Conservation (phyloP, 1,139 yeast species). For the Blastobotrys arbuscula region DNA sequence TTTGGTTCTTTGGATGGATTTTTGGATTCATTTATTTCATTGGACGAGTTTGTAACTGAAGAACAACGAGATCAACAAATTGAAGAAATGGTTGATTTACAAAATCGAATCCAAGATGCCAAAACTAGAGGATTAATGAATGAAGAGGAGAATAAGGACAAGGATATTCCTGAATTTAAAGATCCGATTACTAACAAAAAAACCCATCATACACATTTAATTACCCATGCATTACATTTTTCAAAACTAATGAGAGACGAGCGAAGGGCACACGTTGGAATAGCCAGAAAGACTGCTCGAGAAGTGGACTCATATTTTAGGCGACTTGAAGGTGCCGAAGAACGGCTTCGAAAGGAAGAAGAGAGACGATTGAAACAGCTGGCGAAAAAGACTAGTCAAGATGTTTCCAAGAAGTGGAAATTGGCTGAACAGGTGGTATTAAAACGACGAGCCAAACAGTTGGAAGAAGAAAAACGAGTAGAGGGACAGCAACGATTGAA, state of each 20-base stretch:
- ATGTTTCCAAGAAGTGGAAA: conserved; percentile 86
- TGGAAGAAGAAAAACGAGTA: conserved; percentile 49
- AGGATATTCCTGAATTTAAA: conserved; percentile 32
- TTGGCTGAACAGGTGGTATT: conserved; percentile 78
- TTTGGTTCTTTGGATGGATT: conserved; percentile 39
- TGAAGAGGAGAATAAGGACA: conserved; percentile 34
- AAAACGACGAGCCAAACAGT: conserved; percentile 34
- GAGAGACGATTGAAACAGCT: conserved; percentile 47
- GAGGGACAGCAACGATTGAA: conserved; percentile 86
- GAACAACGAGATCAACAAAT: conserved; percentile 47
- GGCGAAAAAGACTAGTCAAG: conserved; percentile 74
- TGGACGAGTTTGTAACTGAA: conserved; percentile 48
- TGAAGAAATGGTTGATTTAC: conserved; percentile 40
- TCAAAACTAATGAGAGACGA: conserved; percentile 67
- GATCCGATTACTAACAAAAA: conserved; percentile 36
- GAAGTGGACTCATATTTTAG: conserved; percentile 87
- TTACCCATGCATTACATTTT: conserved; percentile 70
- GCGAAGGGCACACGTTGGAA: conserved; percentile 58
- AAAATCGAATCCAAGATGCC: conserved; percentile 49
- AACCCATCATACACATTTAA: conserved; percentile 65
- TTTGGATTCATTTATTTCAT: conserved; percentile 48
- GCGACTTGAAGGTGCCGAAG: conserved; percentile 82
- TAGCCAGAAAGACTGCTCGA: conserved; percentile 66
- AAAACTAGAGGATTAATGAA: conserved; percentile 47
- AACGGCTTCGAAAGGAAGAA: conserved; percentile 65